Evolutionary conservation across 345 rosid species (phyloP), one percentile per base, ranked within the genome.

Genomic region (Balakata baccata): DNA sequence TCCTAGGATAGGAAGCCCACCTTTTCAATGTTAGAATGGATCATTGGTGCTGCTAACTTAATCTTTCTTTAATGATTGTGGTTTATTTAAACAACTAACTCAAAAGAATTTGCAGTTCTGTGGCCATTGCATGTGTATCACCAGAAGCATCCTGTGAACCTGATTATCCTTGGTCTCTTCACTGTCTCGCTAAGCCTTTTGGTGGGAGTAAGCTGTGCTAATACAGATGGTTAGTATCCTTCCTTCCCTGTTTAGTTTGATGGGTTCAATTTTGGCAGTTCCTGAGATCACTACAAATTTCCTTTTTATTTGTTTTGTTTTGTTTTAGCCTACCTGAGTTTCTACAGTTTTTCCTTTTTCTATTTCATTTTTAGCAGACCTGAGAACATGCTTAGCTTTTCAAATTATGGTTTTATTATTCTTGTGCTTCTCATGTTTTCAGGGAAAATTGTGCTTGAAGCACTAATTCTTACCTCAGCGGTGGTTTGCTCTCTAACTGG

Each of bases 361-460:
- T 29, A 2, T 29, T 22, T 76, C 20, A 1, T 22, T 23, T 63
- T 74, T 66, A 53, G 58, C 23, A 10, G 9, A 61, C 17, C 37
- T 29, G 64, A 34, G 16, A 37, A 14, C 7, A 16, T 69, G 2
- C 46, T 13, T 2, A 39, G 12, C 20, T 20, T 39, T 38, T 14
- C 7, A 14, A 7, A 64, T 53, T 49, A 7, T 68, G n/a, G 57
- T 54, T 64, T 25, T 29, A 51, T 47, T 17, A 29, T 66, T 13
- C 34, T 6, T 20, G 20, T 43, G 22, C 38, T 51, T 50, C 64
- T 23, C 41, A 29, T 81, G 17, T 39, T 74, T 79, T 70, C 94
- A 94, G 98, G 98, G 81, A 86, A 83, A 84, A 89, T 94, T 56
- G 98, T 94, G 78, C 98, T 94, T 18, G 86, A 94, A 82, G 98